These are phyloP conservation scores for Przewalskia tangutica DNA, from an alignment of 257 asterid genomes.

Conservation along the genomic window DNA sequence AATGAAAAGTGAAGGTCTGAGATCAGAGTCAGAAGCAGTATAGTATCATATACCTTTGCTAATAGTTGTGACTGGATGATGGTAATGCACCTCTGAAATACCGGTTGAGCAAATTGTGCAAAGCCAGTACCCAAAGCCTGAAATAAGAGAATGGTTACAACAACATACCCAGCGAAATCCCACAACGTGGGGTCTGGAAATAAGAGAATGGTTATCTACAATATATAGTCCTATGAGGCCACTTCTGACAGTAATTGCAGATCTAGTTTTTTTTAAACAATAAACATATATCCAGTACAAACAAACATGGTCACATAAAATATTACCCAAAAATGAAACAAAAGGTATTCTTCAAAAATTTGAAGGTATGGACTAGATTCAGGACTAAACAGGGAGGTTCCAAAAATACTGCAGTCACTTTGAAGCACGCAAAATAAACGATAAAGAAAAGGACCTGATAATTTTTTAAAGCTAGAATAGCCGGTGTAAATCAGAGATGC, in stretches of 20 bases:
- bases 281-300: neutral
- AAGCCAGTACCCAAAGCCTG: constrained; percentile 94
- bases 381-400: neutral
- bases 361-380: neutral
- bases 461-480: neutral
- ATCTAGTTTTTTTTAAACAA: neutral
- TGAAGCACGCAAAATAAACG: no score
- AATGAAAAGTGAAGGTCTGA: neutral
- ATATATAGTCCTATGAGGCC: neutral
- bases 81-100: constrained; percentile 89
- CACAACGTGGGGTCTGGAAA: no score
- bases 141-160: neutral
- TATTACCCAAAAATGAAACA: neutral
- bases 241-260: neutral
- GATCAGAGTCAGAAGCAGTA: neutral
- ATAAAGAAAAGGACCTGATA: no score
- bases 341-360: neutral
- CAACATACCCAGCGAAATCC: no score
- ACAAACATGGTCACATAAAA: neutral
- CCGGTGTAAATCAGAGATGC: neutral
- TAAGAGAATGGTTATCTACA: neutral
- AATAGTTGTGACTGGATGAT: constrained; percentile 82
- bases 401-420: neutral
- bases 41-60: constrained; percentile 65
- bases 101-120: constrained; percentile 86